phyloP scores from a whole-genome alignment of 78 protist genomes.

The Dictyostelium capitatum region DNA sequence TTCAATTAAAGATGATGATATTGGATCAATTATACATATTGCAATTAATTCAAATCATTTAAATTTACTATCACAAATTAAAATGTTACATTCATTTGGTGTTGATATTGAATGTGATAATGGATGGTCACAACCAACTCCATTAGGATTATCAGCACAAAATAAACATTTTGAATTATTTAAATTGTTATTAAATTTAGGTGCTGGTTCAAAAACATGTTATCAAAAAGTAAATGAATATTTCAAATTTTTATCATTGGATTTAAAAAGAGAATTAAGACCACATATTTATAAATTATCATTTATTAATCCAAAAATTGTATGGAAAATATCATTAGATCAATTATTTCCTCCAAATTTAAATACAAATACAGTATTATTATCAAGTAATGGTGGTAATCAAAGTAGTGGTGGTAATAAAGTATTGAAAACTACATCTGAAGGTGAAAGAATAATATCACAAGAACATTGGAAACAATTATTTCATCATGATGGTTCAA shows the following conservation, averaged over 20 bases:
- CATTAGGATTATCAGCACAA: not conserved
- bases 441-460: not conserved
- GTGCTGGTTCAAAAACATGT: constrained; percentile 13
- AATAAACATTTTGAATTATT: constrained; percentile 12
- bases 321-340: constrained; percentile 10
- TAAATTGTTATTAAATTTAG: not conserved
- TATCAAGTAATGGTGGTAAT: not conserved
- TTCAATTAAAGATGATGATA: not conserved
- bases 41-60: not conserved
- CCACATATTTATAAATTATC: not conserved
- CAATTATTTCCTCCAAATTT: not conserved
- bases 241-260: not conserved
- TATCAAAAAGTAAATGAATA: not conserved
- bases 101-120: not conserved
- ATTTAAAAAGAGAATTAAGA: not conserved
- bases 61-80: not conserved
- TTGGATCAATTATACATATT: not conserved
- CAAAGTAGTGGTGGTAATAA: not conserved
- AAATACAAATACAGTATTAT: not conserved
- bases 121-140: not conserved
- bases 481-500: constrained; percentile 4
- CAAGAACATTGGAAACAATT: not conserved
- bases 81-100: not conserved
- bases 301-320: not conserved
- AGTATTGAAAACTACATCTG: constrained; percentile 9